phyloP scores from a whole-genome alignment of 1,284 basidiomycete genomes.

The Pyrrhoderma noxium region DNA sequence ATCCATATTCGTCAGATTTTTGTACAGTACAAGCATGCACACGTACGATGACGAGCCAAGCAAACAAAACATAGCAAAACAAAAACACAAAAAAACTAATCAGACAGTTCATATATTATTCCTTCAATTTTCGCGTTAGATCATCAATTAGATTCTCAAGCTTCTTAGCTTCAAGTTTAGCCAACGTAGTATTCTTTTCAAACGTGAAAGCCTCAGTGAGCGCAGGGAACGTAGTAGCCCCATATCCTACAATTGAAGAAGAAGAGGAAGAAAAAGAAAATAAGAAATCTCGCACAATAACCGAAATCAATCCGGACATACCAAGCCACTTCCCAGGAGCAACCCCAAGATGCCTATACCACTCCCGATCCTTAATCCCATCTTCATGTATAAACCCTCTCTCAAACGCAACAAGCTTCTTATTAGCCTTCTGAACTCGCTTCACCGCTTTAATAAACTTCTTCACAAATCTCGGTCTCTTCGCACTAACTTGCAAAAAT shows the following conservation, averaged over 20 bases:
- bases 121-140: slow-evolving; percentile 28
- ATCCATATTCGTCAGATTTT: too few relatives aligned
- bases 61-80: too few relatives aligned
- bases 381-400: slow-evolving; percentile 75
- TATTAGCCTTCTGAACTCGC: slow-evolving; percentile 61
- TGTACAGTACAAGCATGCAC: too few relatives aligned
- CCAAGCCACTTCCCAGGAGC: slow-evolving; percentile 83
- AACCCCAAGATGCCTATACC: slow-evolving; percentile 82
- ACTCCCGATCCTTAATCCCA: slow-evolving; percentile 78
- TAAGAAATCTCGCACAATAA: too few relatives aligned
- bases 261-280: too few relatives aligned
- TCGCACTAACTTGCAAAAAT: not conserved
- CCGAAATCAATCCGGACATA: too few relatives aligned
- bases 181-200: slow-evolving; percentile 38
- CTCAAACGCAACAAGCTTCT: slow-evolving; percentile 72
- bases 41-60: too few relatives aligned
- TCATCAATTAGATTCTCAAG: slow-evolving; percentile 34
- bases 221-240: slow-evolving; percentile 56
- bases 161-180: slow-evolving; percentile 42
- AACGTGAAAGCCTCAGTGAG: slow-evolving; percentile 53
- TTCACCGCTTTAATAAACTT: slow-evolving; percentile 55
- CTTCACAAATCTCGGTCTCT: slow-evolving; percentile 24
- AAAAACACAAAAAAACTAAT: too few relatives aligned
- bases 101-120: too few relatives aligned
- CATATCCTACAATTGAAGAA: slow-evolving; percentile 38